These are phyloP conservation scores for Sextonia rubra DNA, from an alignment of 164 flowering plant species.

Conservation along the genomic window DNA sequence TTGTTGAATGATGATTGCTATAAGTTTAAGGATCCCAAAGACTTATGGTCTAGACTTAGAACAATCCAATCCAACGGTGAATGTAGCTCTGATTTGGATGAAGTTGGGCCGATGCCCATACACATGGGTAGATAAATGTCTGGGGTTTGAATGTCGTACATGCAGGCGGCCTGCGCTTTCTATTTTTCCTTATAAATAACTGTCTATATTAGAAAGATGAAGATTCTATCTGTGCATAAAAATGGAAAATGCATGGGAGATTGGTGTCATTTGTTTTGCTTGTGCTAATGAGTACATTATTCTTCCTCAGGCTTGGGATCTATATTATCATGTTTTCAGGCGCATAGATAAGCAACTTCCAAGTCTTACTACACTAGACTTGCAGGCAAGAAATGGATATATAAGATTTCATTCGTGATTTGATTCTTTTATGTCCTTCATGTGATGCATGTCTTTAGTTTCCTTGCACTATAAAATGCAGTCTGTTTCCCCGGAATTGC, in stretches of 20 bases:
- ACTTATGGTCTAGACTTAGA: too few relatives aligned
- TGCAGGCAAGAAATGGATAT: slow-evolving; percentile 53
- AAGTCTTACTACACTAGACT: slow-evolving; percentile 82
- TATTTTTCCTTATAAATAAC: too few relatives aligned
- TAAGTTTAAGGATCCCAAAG: too few relatives aligned
- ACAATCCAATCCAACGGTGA: too few relatives aligned
- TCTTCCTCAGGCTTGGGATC: slow-evolving; percentile 91
- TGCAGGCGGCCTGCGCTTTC: too few relatives aligned
- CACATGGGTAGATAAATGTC: too few relatives aligned
- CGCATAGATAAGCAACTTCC: slow-evolving; percentile 97
- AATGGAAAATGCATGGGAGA: background rate
- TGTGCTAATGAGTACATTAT: slow-evolving; percentile 5
- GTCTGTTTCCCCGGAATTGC: slow-evolving; percentile 92
- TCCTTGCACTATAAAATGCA: slow-evolving; percentile 24
- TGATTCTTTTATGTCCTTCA: background rate
- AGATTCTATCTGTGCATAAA: background rate
- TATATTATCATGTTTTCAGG: slow-evolving; percentile 93
- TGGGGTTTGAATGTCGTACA: too few relatives aligned
- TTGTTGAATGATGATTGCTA: too few relatives aligned
- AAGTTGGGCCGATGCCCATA: too few relatives aligned
- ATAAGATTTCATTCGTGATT: slow-evolving; percentile 4
- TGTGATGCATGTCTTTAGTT: slow-evolving; percentile 5
- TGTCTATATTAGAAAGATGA: too few relatives aligned
- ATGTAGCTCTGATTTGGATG: too few relatives aligned
- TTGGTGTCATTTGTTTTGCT: background rate